Evolutionary conservation across 352 stramenopile genomes (phyloP).

Genomic region (Saprolegnia parasitica): DNA sequence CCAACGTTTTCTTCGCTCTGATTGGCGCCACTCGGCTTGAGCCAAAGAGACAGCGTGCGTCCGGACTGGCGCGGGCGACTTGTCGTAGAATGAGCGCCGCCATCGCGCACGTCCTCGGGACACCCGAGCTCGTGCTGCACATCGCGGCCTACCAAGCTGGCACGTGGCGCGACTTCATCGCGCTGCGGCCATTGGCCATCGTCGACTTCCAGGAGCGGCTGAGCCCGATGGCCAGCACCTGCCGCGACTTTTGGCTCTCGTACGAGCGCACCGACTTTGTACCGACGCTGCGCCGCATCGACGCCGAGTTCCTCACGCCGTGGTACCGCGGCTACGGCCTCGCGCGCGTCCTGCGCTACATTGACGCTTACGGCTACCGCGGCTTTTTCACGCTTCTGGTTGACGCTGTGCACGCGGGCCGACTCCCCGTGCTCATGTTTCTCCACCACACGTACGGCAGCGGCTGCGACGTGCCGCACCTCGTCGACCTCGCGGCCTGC

Average conservation of each 20-base stretch:
- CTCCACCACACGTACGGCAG: slow-evolving; percentile 6
- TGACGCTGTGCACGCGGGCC: slow-evolving; percentile 3
- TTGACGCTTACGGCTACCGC: background rate
- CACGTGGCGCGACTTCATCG: slow-evolving; percentile 4
- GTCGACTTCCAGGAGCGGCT: slow-evolving; percentile 5
- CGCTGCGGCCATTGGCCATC: background rate
- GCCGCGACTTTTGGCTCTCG: slow-evolving; percentile 10
- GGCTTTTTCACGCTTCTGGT: slow-evolving; percentile 8
- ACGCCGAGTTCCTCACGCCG: slow-evolving; percentile 2
- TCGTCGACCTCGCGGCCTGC: slow-evolving; percentile 69
- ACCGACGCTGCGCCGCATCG: background rate
- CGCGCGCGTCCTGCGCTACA: slow-evolving; percentile 3
- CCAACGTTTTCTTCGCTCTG: background rate
- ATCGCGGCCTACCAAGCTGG: background rate
- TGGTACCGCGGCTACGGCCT: slow-evolving; percentile 12
- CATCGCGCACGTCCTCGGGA: slow-evolving; percentile 1
- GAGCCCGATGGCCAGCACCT: background rate
- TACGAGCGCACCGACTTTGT: slow-evolving; percentile 14
- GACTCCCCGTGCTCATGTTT: background rate
- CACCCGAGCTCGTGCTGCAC: slow-evolving; percentile 1
- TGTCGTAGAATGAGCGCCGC: background rate
- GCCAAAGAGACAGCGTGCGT: background rate
- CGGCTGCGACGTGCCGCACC: slow-evolving; percentile 3
- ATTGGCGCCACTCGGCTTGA: background rate
- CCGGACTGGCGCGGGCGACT: background rate